Conservation (phyloP, 2,329 filamentous ascomycete species). For the Penicillium sp. region DNA sequence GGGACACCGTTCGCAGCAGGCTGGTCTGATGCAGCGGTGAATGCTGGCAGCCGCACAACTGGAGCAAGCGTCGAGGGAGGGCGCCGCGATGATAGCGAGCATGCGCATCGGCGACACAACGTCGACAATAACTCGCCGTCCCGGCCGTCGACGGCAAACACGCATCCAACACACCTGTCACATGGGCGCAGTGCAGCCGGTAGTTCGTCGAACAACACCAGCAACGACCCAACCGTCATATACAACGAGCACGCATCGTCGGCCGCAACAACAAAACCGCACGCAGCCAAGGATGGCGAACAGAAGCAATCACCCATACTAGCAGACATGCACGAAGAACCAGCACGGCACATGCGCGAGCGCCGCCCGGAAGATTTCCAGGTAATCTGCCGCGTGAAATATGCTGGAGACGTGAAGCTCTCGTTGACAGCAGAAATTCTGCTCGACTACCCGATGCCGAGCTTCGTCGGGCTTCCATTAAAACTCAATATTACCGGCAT, state of each 20-base stretch:
- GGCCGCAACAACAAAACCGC: conserved; percentile 13
- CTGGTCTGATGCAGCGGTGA: conserved; percentile 27
- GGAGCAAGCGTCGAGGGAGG: neutral
- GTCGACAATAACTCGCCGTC: conserved; percentile 37
- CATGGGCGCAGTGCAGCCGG: conserved; percentile 18
- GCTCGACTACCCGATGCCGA: conserved; percentile 97
- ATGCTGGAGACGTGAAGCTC: conserved; percentile 80
- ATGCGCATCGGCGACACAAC: conserved; percentile 24
- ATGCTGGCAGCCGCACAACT: neutral
- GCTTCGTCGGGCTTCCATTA: conserved; percentile 91
- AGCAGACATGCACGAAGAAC: conserved; percentile 17
- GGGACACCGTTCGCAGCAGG: conserved; percentile 38
- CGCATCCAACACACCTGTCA: conserved; percentile 28
- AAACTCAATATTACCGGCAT: conserved; percentile 93
- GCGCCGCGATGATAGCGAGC: neutral
- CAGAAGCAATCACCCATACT: conserved; percentile 17
- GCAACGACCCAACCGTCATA: conserved; percentile 20
- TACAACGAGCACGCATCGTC: conserved; percentile 19
- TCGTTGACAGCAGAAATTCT: conserved; percentile 92
- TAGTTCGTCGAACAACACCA: conserved; percentile 17
- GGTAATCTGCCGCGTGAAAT: conserved; percentile 84
- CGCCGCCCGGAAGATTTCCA: conserved; percentile 82
- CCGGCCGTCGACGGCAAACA: conserved; percentile 42
- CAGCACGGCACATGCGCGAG: conserved; percentile 61
- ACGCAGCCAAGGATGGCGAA: conserved; percentile 15